Conservation (phyloP, 164 flowering plant species). For the Piper betle region DNA sequence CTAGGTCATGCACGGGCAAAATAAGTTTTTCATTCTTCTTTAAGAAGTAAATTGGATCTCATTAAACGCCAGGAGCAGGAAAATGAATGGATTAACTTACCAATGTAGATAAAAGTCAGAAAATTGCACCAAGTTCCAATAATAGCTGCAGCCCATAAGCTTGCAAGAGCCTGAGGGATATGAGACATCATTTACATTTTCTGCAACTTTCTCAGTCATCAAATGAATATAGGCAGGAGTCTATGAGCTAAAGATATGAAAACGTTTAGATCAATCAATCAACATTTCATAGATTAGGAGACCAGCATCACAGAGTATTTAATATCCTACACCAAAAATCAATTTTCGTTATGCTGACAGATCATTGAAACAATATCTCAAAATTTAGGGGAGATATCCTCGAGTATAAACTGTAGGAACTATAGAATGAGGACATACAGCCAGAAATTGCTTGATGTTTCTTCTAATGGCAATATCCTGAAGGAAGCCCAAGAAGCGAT, state of each 20-base stretch:
- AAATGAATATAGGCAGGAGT: background rate
- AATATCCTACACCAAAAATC: background rate
- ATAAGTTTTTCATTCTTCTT: background rate
- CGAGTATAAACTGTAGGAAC: background rate
- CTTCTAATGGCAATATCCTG: slow-evolving; percentile 73
- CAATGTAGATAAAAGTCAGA: slow-evolving; percentile 66
- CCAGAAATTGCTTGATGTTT: slow-evolving; percentile 66
- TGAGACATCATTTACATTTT: background rate
- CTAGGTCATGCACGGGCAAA: background rate
- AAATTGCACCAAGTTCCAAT: slow-evolving; percentile 95
- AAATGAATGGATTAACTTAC: slow-evolving; percentile 28
- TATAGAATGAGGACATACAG: slow-evolving; percentile 25
- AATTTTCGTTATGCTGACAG: background rate
- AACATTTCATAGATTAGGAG: background rate
- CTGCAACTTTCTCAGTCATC: background rate
- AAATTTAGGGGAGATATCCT: background rate
- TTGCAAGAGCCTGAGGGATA: slow-evolving; percentile 37
- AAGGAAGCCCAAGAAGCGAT: slow-evolving; percentile 48
- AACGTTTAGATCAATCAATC: background rate
- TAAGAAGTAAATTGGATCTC: background rate
- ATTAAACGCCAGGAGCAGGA: background rate
- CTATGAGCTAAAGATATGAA: no score
- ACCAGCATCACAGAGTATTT: background rate
- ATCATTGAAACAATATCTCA: background rate
- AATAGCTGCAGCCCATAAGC: slow-evolving; percentile 68